Evolutionary conservation across 345 rosid species (phyloP).

Genomic region (Pistacia integerrima): DNA sequence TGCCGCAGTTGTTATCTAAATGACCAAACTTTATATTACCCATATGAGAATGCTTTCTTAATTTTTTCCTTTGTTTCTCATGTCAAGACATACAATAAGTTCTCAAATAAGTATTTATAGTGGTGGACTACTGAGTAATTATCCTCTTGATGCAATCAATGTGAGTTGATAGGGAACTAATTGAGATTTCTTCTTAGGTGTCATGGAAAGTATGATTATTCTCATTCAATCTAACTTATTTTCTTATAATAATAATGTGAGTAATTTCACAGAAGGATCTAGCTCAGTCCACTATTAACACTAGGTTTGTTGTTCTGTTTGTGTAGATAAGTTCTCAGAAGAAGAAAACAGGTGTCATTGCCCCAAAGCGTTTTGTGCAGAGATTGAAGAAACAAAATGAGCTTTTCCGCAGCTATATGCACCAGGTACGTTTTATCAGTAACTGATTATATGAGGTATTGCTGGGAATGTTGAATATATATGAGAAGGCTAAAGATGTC

Average conservation of each 20-base stretch:
- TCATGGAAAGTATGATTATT: not conserved
- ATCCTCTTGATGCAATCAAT: constrained; percentile 6
- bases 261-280: not conserved
- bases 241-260: not conserved
- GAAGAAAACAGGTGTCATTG: constrained; percentile 99
- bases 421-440: constrained; percentile 61
- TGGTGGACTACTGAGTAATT: not conserved
- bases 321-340: constrained; percentile 93
- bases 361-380: constrained; percentile 97
- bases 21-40: not conserved
- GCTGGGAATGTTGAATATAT: not conserved
- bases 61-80: not conserved
- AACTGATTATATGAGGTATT: not conserved
- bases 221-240: not conserved
- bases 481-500: not conserved
- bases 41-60: not conserved
- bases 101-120: constrained; percentile 2
- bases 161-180: not conserved
- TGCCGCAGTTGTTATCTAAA: not conserved
- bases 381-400: constrained; percentile 99
- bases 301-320: constrained; percentile 18
- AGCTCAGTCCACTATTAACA: not conserved
- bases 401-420: constrained; percentile 99
- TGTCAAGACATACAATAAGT: not conserved
- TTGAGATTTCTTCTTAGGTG: not conserved